Conservation (phyloP, 257 asterid genomes). For the Solanum dulcamara region DNA sequence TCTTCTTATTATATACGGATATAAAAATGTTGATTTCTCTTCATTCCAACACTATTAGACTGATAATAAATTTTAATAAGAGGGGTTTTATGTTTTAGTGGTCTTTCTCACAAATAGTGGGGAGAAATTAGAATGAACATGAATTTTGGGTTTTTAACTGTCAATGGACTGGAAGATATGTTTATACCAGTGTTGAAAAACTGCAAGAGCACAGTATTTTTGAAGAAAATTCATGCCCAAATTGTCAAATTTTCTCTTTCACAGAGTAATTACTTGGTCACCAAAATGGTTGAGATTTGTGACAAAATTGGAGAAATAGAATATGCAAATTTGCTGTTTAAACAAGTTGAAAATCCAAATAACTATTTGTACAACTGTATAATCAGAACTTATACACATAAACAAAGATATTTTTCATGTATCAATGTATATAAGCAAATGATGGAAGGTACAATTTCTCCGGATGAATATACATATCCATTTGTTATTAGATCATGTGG, state of each 20-base stretch:
- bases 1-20: too few relatives aligned
- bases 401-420: slow-evolving; percentile 16
- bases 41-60: too few relatives aligned
- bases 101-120: not conserved
- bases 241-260: slow-evolving; percentile 43
- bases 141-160: slow-evolving; percentile 21
- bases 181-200: slow-evolving; percentile 8
- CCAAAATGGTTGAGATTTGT: slow-evolving; percentile 67
- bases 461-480: slow-evolving; percentile 64
- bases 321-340: slow-evolving; percentile 47
- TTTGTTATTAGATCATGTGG: slow-evolving; percentile 62
- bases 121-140: slow-evolving; percentile 16
- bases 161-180: slow-evolving; percentile 48
- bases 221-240: slow-evolving; percentile 67
- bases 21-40: too few relatives aligned
- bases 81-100: too few relatives aligned
- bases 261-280: slow-evolving; percentile 68
- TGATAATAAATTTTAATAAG: too few relatives aligned
- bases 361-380: slow-evolving; percentile 48
- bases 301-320: slow-evolving; percentile 39
- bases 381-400: slow-evolving; percentile 44
- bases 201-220: slow-evolving; percentile 16
- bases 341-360: slow-evolving; percentile 39
- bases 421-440: slow-evolving; percentile 32
- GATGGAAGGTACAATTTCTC: slow-evolving; percentile 26